Evolutionary conservation across 768 basidiomycete genomes (phyloP).

Genomic region (Kwoniella sp.): DNA sequence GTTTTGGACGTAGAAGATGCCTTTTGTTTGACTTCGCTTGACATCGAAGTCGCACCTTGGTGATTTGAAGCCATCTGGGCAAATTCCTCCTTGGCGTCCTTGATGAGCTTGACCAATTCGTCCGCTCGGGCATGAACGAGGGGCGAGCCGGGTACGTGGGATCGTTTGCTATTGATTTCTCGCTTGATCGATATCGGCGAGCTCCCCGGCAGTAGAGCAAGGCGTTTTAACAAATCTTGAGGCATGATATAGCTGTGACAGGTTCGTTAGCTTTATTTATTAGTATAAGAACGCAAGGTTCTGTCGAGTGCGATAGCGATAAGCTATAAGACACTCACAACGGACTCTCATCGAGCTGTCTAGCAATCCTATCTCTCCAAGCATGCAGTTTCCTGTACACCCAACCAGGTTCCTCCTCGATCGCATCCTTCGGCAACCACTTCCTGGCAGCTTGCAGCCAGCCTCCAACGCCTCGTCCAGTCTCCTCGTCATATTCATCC

Average conservation of each 20-base stretch:
- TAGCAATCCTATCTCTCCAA: constrained; percentile 79
- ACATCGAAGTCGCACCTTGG: neutral
- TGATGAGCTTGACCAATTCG: constrained; percentile 36
- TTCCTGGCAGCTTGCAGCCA: constrained; percentile 78
- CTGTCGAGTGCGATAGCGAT: neutral
- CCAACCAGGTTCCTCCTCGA: constrained; percentile 61
- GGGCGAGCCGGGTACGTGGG: neutral
- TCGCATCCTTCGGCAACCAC: constrained; percentile 68
- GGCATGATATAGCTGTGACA: constrained; percentile 42
- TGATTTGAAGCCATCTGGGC: constrained; percentile 1
- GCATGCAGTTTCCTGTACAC: constrained; percentile 74
- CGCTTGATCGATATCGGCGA: constrained; percentile 15
- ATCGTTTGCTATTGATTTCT: constrained; percentile 9
- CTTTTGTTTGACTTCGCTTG: neutral
- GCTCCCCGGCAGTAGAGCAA: constrained; percentile 21
- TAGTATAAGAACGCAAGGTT: constrained; percentile 1
- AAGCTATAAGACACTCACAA: constrained; percentile 62
- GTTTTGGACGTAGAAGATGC: neutral
- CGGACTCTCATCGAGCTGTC: constrained; percentile 83
- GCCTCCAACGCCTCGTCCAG: constrained; percentile 69
- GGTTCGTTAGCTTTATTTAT: constrained; percentile 60
- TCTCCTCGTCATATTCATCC: constrained; percentile 69
- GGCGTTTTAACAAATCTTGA: constrained; percentile 24
- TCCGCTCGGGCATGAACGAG: constrained; percentile 19
- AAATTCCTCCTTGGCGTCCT: constrained; percentile 28